Percentiles rank a stretch among this genome's conserved stretches.
phyloP scores from a whole-genome alignment of 2,329 filamentous ascomycete genomes.

The Zopfia rhizophila region DNA sequence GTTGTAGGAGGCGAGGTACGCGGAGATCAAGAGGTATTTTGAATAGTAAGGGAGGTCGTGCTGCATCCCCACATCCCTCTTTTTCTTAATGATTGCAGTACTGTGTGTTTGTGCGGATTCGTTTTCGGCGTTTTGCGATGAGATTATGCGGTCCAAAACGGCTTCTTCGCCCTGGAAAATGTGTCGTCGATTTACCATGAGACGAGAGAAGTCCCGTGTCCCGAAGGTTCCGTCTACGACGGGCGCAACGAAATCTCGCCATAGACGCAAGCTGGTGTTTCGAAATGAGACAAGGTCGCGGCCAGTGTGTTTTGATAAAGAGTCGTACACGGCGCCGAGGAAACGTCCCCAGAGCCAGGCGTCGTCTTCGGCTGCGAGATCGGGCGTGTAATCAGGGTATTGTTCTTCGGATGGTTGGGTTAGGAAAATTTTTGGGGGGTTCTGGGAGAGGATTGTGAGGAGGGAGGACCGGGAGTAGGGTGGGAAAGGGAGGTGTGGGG shows the following conservation, averaged over 20 bases:
- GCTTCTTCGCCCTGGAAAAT: slow-evolving; percentile 79
- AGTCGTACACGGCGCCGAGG: slow-evolving; percentile 85
- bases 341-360: slow-evolving; percentile 82
- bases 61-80: slow-evolving; percentile 43
- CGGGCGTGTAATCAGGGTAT: slow-evolving; percentile 56
- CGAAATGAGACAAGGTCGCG: slow-evolving; percentile 80
- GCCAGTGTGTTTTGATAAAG: slow-evolving; percentile 81
- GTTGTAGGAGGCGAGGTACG: slow-evolving; percentile 86
- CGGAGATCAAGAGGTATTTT: slow-evolving; percentile 77
- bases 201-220: slow-evolving; percentile 82
- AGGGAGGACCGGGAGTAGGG: slow-evolving; percentile 85
- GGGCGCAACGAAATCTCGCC: slow-evolving; percentile 85
- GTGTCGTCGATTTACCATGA: slow-evolving; percentile 76
- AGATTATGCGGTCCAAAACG: slow-evolving; percentile 70
- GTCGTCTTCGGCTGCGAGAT: slow-evolving; percentile 66
- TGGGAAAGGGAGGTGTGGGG: slow-evolving; percentile 83
- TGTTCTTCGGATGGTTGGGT: slow-evolving; percentile 51
- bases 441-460: slow-evolving; percentile 74
- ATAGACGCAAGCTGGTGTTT: slow-evolving; percentile 77
- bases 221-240: slow-evolving; percentile 77
- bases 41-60: slow-evolving; percentile 75
- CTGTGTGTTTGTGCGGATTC: neutral
- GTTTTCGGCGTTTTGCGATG: slow-evolving; percentile 4
- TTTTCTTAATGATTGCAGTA: slow-evolving; percentile 4
- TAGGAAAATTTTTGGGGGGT: slow-evolving; percentile 60